phyloP scores from a whole-genome alignment of 208 protist genomes.

The Trypanosoma lewisi region DNA sequence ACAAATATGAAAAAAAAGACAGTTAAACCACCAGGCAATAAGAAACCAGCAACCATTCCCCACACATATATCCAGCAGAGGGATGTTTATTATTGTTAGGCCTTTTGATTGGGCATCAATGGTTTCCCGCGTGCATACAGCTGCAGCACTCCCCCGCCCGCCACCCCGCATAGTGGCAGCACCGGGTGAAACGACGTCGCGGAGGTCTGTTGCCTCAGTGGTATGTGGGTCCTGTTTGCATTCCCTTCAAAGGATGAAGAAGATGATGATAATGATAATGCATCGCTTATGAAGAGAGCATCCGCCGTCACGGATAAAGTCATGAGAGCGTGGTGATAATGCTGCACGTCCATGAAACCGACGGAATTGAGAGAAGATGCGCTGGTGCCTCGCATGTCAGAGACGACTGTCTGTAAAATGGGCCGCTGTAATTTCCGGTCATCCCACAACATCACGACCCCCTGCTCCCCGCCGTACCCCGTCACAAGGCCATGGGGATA shows the following conservation, averaged over 20 bases:
- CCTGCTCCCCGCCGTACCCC: slow-evolving; percentile 52
- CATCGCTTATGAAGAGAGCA: slow-evolving; percentile 26
- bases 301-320: slow-evolving; percentile 53
- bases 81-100: no score
- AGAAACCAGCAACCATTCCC: no score
- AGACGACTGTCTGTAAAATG: slow-evolving; percentile 14
- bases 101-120: background rate
- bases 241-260: background rate
- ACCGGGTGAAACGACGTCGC: slow-evolving; percentile 26
- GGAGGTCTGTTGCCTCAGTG: slow-evolving; percentile 16
- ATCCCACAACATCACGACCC: slow-evolving; percentile 48
- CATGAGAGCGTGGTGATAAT: slow-evolving; percentile 38
- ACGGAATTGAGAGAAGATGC: slow-evolving; percentile 15
- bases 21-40: no score
- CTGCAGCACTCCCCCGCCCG: slow-evolving; percentile 10
- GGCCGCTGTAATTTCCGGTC: slow-evolving; percentile 32
- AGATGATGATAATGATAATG: slow-evolving; percentile 3
- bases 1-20: no score
- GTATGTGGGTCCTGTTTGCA: slow-evolving; percentile 2
- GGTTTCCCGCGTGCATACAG: slow-evolving; percentile 21
- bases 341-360: slow-evolving; percentile 50
- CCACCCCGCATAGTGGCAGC: slow-evolving; percentile 26
- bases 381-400: background rate
- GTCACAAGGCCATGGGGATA: slow-evolving; percentile 60
- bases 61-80: no score